A percentile compares a stretch with the other conserved stretches of the same genome.
These are phyloP conservation scores for Sugiyamaella chiloensis DNA, from an alignment of 805 yeast species.

Conservation along the genomic window DNA sequence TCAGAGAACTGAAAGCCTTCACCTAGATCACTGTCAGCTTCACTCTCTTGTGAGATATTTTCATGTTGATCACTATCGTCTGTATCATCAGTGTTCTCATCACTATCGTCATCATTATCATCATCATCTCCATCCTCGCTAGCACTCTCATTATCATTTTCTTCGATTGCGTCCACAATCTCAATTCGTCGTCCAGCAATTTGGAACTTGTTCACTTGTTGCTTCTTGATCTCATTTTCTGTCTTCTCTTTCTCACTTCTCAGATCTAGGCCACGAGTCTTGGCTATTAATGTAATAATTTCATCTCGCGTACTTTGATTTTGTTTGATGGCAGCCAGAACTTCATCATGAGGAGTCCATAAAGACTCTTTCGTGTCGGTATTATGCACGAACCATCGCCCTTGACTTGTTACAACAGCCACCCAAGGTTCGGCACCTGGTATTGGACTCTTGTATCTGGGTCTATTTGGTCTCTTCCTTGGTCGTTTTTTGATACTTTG, in stretches of 20 bases:
- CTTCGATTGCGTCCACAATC: slow-evolving; percentile 10
- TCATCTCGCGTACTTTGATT: slow-evolving; percentile 32
- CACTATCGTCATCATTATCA: slow-evolving; percentile 6
- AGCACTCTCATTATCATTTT: slow-evolving; percentile 19
- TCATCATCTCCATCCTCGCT: slow-evolving; percentile 17
- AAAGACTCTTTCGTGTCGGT: slow-evolving; percentile 28
- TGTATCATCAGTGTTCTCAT: slow-evolving; percentile 18
- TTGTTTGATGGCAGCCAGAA: slow-evolving; percentile 27
- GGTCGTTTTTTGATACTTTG: not conserved
- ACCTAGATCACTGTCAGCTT: slow-evolving; percentile 22
- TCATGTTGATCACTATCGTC: slow-evolving; percentile 10
- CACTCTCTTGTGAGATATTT: slow-evolving; percentile 15
- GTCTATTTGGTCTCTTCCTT: slow-evolving; percentile 15
- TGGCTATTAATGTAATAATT: slow-evolving; percentile 36
- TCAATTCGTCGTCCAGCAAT: slow-evolving; percentile 11
- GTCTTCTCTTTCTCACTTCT: slow-evolving; percentile 16
- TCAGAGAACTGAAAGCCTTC: slow-evolving; percentile 16
- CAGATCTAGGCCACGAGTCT: slow-evolving; percentile 37
- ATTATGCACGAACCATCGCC: slow-evolving; percentile 43
- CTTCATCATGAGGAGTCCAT: slow-evolving; percentile 38
- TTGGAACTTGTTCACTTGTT: slow-evolving; percentile 4
- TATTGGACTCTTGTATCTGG: slow-evolving; percentile 20
- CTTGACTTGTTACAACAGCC: slow-evolving; percentile 41
- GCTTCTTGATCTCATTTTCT: not conserved
- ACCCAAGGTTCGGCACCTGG: slow-evolving; percentile 36